phyloP scores from a whole-genome alignment of 805 yeast species.

The Starmera quercuum region DNA sequence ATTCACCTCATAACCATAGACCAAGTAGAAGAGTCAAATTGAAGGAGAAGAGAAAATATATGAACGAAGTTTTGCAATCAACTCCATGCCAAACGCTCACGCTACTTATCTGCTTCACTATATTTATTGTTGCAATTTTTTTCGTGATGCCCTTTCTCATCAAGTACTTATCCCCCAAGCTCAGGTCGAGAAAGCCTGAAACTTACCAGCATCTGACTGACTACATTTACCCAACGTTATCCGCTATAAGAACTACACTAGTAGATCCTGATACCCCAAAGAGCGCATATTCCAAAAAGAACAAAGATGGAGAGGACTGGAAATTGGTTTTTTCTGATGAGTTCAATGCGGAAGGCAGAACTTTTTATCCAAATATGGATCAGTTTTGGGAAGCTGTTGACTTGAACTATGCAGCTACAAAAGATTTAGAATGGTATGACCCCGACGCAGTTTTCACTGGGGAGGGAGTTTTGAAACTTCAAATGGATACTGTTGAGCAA shows the following conservation, averaged over 20 bases:
- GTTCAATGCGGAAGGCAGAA: slow-evolving; percentile 38
- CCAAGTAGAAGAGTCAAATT: no score
- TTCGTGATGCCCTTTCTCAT: slow-evolving; percentile 1
- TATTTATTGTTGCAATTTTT: slow-evolving; percentile 3
- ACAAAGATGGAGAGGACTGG: slow-evolving; percentile 30
- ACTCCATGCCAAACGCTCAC: no score
- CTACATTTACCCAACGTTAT: slow-evolving; percentile 39
- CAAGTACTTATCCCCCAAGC: not conserved
- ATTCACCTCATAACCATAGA: no score
- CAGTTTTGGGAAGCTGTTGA: slow-evolving; percentile 39
- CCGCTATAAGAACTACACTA: slow-evolving; percentile 52
- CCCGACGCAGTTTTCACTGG: slow-evolving; percentile 38
- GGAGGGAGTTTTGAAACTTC: slow-evolving; percentile 31
- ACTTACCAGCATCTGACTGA: slow-evolving; percentile 4
- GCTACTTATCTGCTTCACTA: no score
- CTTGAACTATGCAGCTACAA: slow-evolving; percentile 38
- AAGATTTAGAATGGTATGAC: slow-evolving; percentile 44
- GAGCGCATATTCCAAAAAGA: slow-evolving; percentile 29
- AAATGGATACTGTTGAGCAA: slow-evolving; percentile 33
- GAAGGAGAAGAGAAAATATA: no score
- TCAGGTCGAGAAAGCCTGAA: no score
- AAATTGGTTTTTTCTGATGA: slow-evolving; percentile 38
- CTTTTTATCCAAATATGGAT: slow-evolving; percentile 39
- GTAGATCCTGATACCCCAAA: slow-evolving; percentile 70
- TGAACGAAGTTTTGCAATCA: no score